These are phyloP conservation scores for Lagenaria siceraria DNA, from an alignment of 306 rosid species.

Conservation along the genomic window DNA sequence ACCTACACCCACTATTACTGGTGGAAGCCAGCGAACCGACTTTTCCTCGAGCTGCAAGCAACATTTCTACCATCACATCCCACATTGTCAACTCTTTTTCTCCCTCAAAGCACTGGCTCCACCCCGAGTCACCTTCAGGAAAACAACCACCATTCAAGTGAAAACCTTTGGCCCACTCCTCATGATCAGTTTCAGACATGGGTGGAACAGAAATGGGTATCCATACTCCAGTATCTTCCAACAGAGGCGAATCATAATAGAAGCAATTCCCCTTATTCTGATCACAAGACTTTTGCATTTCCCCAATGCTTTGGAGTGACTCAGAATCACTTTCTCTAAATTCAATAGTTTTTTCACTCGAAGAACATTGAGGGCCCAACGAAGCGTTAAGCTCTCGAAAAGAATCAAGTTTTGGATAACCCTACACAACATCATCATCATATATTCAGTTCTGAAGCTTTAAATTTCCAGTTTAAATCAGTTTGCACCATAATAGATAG, in stretches of 20 bases:
- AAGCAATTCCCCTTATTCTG: conserved; percentile 48
- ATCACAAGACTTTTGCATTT: conserved; percentile 17
- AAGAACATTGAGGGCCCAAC: neutral
- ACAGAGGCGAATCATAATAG: conserved; percentile 53
- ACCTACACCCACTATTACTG: conserved; percentile 25
- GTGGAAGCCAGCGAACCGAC: conserved; percentile 55
- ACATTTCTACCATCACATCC: conserved; percentile 89
- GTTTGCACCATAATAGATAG: neutral
- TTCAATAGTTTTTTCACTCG: neutral
- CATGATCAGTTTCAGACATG: conserved; percentile 66
- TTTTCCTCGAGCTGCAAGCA: conserved; percentile 76
- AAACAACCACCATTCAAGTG: conserved; percentile 64
- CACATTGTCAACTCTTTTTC: conserved; percentile 94
- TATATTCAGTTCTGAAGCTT: neutral
- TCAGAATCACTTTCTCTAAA: conserved; percentile 21
- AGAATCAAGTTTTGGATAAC: neutral
- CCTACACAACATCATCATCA: neutral
- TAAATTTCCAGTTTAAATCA: neutral
- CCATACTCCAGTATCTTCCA: conserved; percentile 92
- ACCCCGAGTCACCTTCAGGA: conserved; percentile 81
- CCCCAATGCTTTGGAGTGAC: conserved; percentile 14
- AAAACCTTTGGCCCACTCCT: conserved; percentile 60
- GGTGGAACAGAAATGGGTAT: conserved; percentile 98
- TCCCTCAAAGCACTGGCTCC: conserved; percentile 54
- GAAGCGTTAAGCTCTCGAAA: neutral